Evolutionary conservation across 495 filamentous ascomycete species (phyloP).

Genomic region (Neurospora sublineolata): DNA sequence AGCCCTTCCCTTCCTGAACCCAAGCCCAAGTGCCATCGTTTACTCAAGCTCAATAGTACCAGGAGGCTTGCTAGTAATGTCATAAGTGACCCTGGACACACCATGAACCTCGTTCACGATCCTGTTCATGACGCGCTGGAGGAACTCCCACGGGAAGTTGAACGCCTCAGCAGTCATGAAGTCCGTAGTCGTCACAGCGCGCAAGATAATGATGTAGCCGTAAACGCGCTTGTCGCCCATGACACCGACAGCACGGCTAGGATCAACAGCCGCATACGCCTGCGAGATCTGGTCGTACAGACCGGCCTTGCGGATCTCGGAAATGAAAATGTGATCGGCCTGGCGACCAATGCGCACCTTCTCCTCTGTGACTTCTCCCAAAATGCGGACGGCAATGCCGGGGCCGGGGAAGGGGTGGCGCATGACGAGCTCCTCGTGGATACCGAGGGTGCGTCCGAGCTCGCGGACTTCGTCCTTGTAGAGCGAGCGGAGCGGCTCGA

Average conservation of each 20-base stretch:
- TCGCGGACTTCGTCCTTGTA: constrained; percentile 78
- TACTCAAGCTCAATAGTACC: constrained; percentile 71
- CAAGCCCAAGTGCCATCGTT: neutral
- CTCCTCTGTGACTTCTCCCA: constrained; percentile 77
- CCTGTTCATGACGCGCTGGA: constrained; percentile 54
- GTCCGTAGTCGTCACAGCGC: constrained; percentile 67
- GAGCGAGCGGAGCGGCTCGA: constrained; percentile 68
- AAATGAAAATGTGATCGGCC: constrained; percentile 84
- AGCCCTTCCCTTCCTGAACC: neutral
- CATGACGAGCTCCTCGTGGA: constrained; percentile 67
- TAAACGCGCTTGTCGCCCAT: constrained; percentile 46
- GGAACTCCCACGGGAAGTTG: constrained; percentile 54
- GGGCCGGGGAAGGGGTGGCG: constrained; percentile 78
- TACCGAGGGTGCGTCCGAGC: constrained; percentile 66
- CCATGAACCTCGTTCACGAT: constrained; percentile 84
- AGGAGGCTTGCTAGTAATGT: constrained; percentile 69
- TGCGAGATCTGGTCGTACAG: constrained; percentile 54
- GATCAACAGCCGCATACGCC: constrained; percentile 71
- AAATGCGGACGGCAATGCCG: constrained; percentile 78
- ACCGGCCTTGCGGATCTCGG: constrained; percentile 71
- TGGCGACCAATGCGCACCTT: constrained; percentile 68
- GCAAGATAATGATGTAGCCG: constrained; percentile 36
- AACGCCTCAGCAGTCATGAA: constrained; percentile 65
- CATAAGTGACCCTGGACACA: constrained; percentile 34
- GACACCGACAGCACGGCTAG: constrained; percentile 58